A percentile compares a stretch with the other conserved stretches of the same genome.
phyloP scores from a whole-genome alignment of 2,329 filamentous ascomycete genomes.

The Calonectria montana region DNA sequence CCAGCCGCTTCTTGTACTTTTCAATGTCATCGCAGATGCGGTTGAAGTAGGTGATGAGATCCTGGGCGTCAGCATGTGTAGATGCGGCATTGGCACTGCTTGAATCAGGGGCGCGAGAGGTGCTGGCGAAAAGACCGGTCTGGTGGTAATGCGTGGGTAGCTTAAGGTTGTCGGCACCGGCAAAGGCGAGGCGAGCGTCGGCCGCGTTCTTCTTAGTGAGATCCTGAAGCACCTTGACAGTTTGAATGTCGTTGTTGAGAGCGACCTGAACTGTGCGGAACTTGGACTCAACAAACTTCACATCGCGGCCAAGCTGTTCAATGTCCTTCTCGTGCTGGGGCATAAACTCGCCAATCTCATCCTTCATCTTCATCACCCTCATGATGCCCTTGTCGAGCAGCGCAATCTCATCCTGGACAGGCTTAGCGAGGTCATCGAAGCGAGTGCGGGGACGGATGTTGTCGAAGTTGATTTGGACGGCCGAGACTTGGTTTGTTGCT shows the following conservation, averaged over 20 bases:
- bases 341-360: constrained; percentile 78
- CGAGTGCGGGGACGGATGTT: constrained; percentile 88
- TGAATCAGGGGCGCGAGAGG: constrained; percentile 43
- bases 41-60: constrained; percentile 59
- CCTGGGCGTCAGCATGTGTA: constrained; percentile 53
- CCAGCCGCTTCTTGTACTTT: constrained; percentile 56
- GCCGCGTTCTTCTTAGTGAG: constrained; percentile 71
- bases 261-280: constrained; percentile 58
- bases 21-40: constrained; percentile 56
- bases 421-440: constrained; percentile 88
- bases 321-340: constrained; percentile 64
- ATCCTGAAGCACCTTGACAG: constrained; percentile 72
- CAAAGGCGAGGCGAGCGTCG: constrained; percentile 78
- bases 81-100: constrained; percentile 48
- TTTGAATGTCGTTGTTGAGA: constrained; percentile 67
- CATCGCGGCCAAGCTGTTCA: constrained; percentile 58
- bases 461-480: constrained; percentile 81
- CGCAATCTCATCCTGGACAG: constrained; percentile 82
- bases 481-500: constrained; percentile 68
- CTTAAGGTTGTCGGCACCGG: constrained; percentile 79
- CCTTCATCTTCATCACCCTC: constrained; percentile 80
- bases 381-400: constrained; percentile 84
- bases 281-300: constrained; percentile 62
- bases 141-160: constrained; percentile 70
- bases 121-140: constrained; percentile 56